Base-by-base conservation (phyloP, 2,329 filamentous ascomycete genomes). In the Claviceps spartinae region DNA sequence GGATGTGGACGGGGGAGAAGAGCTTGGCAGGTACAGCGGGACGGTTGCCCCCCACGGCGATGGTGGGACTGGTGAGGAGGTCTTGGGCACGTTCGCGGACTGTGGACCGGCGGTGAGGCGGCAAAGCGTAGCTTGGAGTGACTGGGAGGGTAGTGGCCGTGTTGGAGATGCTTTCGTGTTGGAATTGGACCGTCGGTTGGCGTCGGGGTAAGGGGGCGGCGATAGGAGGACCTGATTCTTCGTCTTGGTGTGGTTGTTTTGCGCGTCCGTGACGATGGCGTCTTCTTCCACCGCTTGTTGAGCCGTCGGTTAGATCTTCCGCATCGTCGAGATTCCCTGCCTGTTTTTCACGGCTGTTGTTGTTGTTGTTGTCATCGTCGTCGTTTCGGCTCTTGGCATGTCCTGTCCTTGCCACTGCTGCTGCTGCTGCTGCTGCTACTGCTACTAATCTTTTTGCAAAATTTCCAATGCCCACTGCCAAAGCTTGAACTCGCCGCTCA, bases 1-100 rank as follows among this genome's bases (percentile, higher is more conserved):
- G 66, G 14, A 79, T 60, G 55, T 79, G 75, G 2, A 81, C 64
- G 5, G 78, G 76, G 2, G 76, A 79, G 55, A 69, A 71, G 43
- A 69, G 61, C 42, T 65, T 67, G 1, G 74, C 69, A 1, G 75
- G 75, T 5, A 80, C 69, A 20, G 72, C 71, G 34, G 72, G 73
- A 3, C 70, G 67, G 38, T 67, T 61, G 13, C 63, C 61, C 6
- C 55, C 60, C 51, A 60, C 60, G 7, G 66, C 66, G 52, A 72
- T 63, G 36, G 69, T 72, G 11, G 70, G 67, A 54, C 69, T 69
- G 6, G 68, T 63, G n/a, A 74, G 61, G 38, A 69, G 64, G 54
- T 73, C 72, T 50, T 69, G 69, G 34, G 72, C 53, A 51, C 64
- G 69, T 52, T 73, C 66, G 49, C 63, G 65, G 45, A 68, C 60